phyloP scores from a whole-genome alignment of 1,284 basidiomycete genomes.

The Sanghuangporus baumii region DNA sequence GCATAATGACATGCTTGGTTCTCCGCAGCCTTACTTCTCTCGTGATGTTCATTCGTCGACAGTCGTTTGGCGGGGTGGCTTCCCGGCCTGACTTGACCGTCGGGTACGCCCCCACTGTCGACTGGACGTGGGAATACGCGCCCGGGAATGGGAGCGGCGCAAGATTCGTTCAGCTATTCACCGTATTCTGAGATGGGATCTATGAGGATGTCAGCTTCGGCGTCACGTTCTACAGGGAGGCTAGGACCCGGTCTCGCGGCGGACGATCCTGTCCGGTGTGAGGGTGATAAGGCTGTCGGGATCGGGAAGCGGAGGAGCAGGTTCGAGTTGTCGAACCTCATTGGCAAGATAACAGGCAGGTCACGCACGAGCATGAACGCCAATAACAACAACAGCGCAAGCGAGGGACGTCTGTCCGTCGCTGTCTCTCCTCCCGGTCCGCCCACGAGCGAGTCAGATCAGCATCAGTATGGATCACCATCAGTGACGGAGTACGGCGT shows the following conservation, averaged over 20 bases:
- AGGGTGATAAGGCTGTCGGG: conserved; percentile 22
- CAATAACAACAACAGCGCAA: no score
- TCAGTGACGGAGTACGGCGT: conserved; percentile 14
- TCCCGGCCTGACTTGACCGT: conserved; percentile 47
- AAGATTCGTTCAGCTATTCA: conserved; percentile 14
- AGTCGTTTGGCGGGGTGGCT: conserved; percentile 66
- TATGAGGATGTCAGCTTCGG: conserved; percentile 29
- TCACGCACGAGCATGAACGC: no score
- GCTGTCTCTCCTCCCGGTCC: conserved; percentile 27
- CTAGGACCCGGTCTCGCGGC: conserved; percentile 37
- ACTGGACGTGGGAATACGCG: conserved; percentile 24
- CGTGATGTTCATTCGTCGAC: conserved; percentile 54
- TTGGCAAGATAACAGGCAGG: no score
- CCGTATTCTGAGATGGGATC: conserved; percentile 31
- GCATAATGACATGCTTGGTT: conserved; percentile 31
- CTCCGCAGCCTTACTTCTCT: conserved; percentile 62
- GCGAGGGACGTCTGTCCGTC: no score
- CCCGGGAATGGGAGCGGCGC: conserved; percentile 1
- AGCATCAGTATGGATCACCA: conserved; percentile 6
- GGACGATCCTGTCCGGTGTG: not conserved
- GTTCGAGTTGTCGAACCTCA: conserved; percentile 57
- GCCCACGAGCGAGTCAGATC: conserved; percentile 7
- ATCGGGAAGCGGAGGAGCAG: conserved; percentile 61
- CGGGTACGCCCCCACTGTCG: conserved; percentile 34
- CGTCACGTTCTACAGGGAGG: conserved; percentile 49